These are phyloP conservation scores for Metschnikowia lachancei DNA, from an alignment of 805 yeast species.

Conservation along the genomic window DNA sequence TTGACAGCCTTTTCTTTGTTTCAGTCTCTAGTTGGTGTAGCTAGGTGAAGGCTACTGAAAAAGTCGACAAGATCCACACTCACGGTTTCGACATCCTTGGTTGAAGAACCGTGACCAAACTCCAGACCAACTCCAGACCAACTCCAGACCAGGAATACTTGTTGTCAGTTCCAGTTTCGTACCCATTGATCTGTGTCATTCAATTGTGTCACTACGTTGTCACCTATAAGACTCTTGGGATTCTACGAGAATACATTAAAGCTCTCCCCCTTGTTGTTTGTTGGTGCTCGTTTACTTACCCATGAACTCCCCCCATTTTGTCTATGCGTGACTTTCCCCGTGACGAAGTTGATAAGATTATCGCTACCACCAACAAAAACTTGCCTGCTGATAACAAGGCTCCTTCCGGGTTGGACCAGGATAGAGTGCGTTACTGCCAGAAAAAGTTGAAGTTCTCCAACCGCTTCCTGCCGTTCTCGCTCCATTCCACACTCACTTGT, in stretches of 20 bases:
- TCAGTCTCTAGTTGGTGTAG: too few relatives aligned
- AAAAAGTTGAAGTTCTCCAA: slow-evolving; percentile 91
- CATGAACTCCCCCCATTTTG: slow-evolving; percentile 96
- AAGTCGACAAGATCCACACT: slow-evolving; percentile 83
- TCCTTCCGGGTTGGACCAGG: slow-evolving; percentile 89
- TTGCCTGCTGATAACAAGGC: slow-evolving; percentile 92
- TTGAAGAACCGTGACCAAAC: slow-evolving; percentile 78
- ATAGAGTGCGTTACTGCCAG: slow-evolving; percentile 89
- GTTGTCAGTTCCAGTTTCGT: slow-evolving; percentile 87
- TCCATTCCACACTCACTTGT: slow-evolving; percentile 93
- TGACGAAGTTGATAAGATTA: slow-evolving; percentile 73
- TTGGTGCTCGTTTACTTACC: slow-evolving; percentile 90
- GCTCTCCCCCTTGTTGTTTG: slow-evolving; percentile 79
- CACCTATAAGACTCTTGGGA: slow-evolving; percentile 78
- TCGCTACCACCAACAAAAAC: slow-evolving; percentile 87
- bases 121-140: too few relatives aligned
- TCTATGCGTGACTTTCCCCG: slow-evolving; percentile 84
- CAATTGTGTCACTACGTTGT: slow-evolving; percentile 92
- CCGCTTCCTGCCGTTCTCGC: slow-evolving; percentile 93
- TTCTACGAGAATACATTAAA: slow-evolving; percentile 68
- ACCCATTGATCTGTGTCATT: slow-evolving; percentile 95
- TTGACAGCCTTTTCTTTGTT: too few relatives aligned
- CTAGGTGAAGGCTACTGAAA: slow-evolving; percentile 68
- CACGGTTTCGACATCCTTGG: slow-evolving; percentile 94
- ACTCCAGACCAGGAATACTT: slow-evolving; percentile 84